Base-by-base conservation (phyloP, 2,329 filamentous ascomycete genomes). In the Neonectria ditissima region DNA sequence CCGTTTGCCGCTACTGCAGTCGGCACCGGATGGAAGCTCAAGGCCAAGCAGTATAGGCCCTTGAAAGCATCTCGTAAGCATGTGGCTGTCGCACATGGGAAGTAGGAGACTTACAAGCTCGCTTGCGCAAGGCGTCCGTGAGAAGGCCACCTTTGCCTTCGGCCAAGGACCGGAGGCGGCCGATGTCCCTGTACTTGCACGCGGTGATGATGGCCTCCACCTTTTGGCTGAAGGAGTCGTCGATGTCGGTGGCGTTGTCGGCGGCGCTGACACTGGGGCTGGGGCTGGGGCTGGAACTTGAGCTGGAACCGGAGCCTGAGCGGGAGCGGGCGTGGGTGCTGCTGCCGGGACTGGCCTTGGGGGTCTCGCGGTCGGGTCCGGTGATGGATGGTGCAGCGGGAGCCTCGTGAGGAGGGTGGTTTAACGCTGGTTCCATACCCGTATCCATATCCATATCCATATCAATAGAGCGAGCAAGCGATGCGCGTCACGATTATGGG, bases 91-190 rank as follows among this genome's bases (percentile, higher is more conserved):
- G 32, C 26, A 51, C 11, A n/a, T 14, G 45, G 43, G 52, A 43
- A 55, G 50, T 53, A 45, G 24, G 69, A 66, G 34, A 87, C 92
- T 80, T 87, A 97, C 95, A 97, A 70, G 92, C 93, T 77, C 83
- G 81, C 74, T 87, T 86, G 69, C 94, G 90, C 66, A 96, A 78
- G 28, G 83, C 80, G 75, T 94, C 91, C 20, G 83, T 84, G 59
- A 93, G 74, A 66, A 93, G 84, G 18, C 91, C 91, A n/a, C 89
- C 91, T 56, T 82, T 79, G 1, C 88, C 87, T 55, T 86, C 84
- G 41, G 91, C 90, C 64, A 91, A 80, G 13, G 73, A 73, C 64
- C 86, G 82, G 59, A 94, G 82, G 45, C 80, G 78, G 37, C 83
- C 78, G 37, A 91, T 77, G 74, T 93, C 86, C 55, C 78, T 82